Conservation (phyloP, 2,329 filamentous ascomycete species). For the Sclerotiophoma versabilis region DNA sequence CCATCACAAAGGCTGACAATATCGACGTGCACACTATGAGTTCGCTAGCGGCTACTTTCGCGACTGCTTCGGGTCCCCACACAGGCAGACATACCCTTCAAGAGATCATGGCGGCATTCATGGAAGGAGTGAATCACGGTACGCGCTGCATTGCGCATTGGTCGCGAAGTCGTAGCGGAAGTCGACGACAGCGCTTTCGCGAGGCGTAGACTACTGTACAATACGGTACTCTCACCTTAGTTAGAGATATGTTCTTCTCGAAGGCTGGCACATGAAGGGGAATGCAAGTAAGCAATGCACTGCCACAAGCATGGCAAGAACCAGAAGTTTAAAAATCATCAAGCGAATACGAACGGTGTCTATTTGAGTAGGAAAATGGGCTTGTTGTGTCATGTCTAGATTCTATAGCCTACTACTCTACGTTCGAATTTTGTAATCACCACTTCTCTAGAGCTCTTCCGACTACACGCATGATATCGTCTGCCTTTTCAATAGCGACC, state of each 20-base stretch:
- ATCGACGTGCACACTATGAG: background rate
- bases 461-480: slow-evolving; percentile 65
- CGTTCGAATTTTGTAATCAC: background rate
- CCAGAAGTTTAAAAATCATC: background rate
- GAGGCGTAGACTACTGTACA: background rate
- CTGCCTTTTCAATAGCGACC: slow-evolving; percentile 68
- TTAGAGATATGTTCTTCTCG: background rate
- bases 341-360: too few species aligned
- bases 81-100: background rate
- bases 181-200: slow-evolving; percentile 1
- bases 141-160: background rate
- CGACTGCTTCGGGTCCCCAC: background rate
- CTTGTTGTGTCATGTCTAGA: background rate
- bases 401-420: background rate
- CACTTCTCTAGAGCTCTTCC: slow-evolving; percentile 49
- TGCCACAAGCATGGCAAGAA: background rate
- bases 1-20: background rate
- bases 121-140: slow-evolving; percentile 2
- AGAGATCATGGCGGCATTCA: slow-evolving; percentile 11
- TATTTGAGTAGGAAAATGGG: too few species aligned
- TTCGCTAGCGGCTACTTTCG: slow-evolving; percentile 9
- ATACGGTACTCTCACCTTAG: background rate
- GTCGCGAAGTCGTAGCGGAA: background rate
- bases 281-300: too few species aligned
- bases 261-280: too few species aligned